phyloP scores from a whole-genome alignment of 768 basidiomycete genomes.

The Rhizopogon roseolus region DNA sequence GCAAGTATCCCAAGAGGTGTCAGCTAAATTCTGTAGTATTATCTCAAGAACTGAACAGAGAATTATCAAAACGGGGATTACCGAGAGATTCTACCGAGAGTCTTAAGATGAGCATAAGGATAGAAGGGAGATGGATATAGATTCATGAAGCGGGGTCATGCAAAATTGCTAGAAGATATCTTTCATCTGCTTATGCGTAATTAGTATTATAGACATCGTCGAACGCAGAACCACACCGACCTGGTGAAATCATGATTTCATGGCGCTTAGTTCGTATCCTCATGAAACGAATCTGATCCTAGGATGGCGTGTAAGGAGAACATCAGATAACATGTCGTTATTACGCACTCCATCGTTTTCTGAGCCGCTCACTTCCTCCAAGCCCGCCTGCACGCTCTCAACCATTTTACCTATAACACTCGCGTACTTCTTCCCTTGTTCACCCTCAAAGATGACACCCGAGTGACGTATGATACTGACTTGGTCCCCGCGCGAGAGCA shows the following conservation, averaged over 20 bases:
- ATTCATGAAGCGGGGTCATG: constrained; percentile 61
- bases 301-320: not conserved
- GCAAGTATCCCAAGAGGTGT: too few relatives aligned
- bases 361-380: constrained; percentile 70
- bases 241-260: constrained; percentile 92
- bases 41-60: not conserved
- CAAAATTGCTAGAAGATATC: constrained; percentile 78
- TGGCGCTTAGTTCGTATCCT: constrained; percentile 88
- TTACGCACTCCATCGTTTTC: constrained; percentile 55
- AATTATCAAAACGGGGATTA: not conserved
- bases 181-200: constrained; percentile 49
- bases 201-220: not conserved
- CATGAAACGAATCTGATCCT: constrained; percentile 89
- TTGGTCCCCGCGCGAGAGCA: constrained; percentile 69
- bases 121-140: not conserved
- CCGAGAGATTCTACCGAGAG: not conserved
- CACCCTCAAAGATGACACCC: constrained; percentile 83
- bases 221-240: constrained; percentile 37
- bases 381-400: constrained; percentile 68
- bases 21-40: too few relatives aligned
- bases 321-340: not conserved
- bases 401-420: constrained; percentile 70
- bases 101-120: not conserved
- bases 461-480: constrained; percentile 80
- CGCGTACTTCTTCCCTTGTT: constrained; percentile 75